phyloP scores from a whole-genome alignment of 2,329 filamentous ascomycete species.

The Pseudogymnoascus sp. region DNA sequence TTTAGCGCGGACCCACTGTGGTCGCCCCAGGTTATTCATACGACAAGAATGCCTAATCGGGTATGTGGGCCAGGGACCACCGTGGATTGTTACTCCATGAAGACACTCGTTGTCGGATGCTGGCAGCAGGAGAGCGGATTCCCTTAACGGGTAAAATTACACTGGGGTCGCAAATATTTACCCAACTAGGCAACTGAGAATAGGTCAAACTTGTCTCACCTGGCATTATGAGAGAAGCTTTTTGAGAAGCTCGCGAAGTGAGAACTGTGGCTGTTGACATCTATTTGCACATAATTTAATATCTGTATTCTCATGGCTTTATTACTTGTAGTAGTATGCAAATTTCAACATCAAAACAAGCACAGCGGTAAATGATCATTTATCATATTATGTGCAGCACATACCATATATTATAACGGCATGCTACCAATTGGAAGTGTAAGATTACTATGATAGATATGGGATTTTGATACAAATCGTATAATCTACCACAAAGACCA shows the following conservation, averaged over 20 bases:
- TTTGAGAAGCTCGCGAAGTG: background rate
- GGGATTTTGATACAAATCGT: background rate
- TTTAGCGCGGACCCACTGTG: background rate
- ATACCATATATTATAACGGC: too few relatives aligned
- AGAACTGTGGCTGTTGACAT: background rate
- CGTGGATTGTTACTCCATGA: background rate
- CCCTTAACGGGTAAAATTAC: background rate
- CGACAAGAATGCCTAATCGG: background rate
- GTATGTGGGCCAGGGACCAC: slow-evolving; percentile 3
- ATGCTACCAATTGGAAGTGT: background rate
- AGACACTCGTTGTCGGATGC: background rate
- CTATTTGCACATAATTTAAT: background rate
- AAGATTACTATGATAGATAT: background rate
- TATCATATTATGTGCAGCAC: too few relatives aligned
- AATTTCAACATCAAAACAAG: background rate
- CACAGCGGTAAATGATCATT: too few relatives aligned
- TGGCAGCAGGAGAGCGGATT: background rate
- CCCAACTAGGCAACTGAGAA: slow-evolving; percentile 1
- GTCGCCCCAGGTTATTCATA: background rate
- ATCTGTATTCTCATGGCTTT: background rate
- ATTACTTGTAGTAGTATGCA: background rate
- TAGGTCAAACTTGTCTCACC: background rate
- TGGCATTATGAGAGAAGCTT: background rate
- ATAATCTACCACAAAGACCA: background rate
- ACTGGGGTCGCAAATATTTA: background rate